Percentiles rank a stretch among this genome's conserved stretches.
phyloP scores from a whole-genome alignment of 805 yeast species.

The Candida ponderosae region DNA sequence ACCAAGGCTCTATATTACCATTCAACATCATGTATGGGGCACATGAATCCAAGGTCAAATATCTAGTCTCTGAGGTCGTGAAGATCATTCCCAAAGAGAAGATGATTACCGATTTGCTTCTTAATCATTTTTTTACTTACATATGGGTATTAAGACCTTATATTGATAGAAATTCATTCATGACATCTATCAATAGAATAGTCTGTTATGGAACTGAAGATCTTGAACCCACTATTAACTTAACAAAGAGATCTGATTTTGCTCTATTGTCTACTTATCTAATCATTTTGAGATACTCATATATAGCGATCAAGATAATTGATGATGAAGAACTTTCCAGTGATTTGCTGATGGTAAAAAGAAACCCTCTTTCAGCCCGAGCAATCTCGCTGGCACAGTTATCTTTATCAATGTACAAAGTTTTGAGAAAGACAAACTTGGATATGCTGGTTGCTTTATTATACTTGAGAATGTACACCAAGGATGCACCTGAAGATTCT shows the following conservation, averaged over 20 bases:
- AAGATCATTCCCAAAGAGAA: neutral
- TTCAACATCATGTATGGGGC: too few relatives aligned
- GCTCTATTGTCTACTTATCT: neutral
- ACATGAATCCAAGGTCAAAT: neutral
- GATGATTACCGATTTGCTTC: neutral
- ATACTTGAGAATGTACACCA: constrained; percentile 26
- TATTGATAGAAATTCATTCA: neutral
- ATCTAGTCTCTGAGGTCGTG: too few relatives aligned
- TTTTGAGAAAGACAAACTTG: constrained; percentile 22
- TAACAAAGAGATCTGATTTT: neutral
- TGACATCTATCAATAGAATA: neutral
- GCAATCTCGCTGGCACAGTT: constrained; percentile 1
- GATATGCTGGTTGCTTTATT: constrained; percentile 28
- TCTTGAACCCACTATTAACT: neutral
- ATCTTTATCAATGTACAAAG: constrained; percentile 1
- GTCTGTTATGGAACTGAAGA: neutral
- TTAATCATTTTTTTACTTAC: neutral
- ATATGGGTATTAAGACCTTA: neutral
- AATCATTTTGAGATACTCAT: constrained; percentile 1
- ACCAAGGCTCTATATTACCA: too few relatives aligned
- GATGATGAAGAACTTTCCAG: neutral
- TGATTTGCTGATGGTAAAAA: neutral
- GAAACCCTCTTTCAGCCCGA: neutral
- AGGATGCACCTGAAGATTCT: constrained; percentile 33
- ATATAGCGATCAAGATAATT: neutral